Percentiles rank a stretch among this genome's conserved stretches.
Evolutionary conservation across 2,329 filamentous ascomycete species (phyloP).

Genomic region (Dryadomyces quercivorus): DNA sequence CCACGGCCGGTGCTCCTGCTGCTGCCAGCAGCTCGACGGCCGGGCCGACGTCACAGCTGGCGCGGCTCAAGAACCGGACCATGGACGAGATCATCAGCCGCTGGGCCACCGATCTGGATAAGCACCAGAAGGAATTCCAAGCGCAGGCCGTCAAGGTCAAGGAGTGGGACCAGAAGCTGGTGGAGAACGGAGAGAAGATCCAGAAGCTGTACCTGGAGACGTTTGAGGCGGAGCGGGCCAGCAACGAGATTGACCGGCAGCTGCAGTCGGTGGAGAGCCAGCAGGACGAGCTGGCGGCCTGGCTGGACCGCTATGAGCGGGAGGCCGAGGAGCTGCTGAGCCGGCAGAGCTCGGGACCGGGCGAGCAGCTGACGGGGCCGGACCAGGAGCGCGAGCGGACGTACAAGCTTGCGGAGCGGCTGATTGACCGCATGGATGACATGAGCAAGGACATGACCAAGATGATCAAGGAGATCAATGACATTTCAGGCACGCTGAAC

Average conservation of each 20-base stretch:
- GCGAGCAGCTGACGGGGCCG: slow-evolving; percentile 66
- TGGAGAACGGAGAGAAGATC: slow-evolving; percentile 91
- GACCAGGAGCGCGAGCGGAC: slow-evolving; percentile 94
- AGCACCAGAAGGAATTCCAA: slow-evolving; percentile 96
- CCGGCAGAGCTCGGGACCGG: slow-evolving; percentile 44
- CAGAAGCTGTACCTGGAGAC: slow-evolving; percentile 85
- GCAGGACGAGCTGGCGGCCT: slow-evolving; percentile 78
- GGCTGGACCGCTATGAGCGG: slow-evolving; percentile 81
- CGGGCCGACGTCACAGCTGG: slow-evolving; percentile 73
- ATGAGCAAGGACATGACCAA: slow-evolving; percentile 86
- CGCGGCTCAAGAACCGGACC: slow-evolving; percentile 91
- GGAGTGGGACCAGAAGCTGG: slow-evolving; percentile 81
- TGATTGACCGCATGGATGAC: slow-evolving; percentile 81
- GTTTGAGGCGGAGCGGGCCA: slow-evolving; percentile 86
- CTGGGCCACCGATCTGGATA: slow-evolving; percentile 89
- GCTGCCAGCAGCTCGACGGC: slow-evolving; percentile 49
- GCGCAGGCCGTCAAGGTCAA: slow-evolving; percentile 78
- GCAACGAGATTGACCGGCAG: slow-evolving; percentile 87
- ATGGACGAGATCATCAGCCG: slow-evolving; percentile 98
- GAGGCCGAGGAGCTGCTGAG: slow-evolving; percentile 84
- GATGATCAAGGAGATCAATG: slow-evolving; percentile 98
- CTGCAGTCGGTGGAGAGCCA: slow-evolving; percentile 80
- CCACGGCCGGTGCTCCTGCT: not conserved
- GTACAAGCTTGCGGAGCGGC: slow-evolving; percentile 89
- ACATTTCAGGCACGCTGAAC: slow-evolving; percentile 76